A percentile compares a stretch with the other conserved stretches of the same genome.
phyloP scores from a whole-genome alignment of 805 yeast species.

The Lipomyces yamanashiensis region DNA sequence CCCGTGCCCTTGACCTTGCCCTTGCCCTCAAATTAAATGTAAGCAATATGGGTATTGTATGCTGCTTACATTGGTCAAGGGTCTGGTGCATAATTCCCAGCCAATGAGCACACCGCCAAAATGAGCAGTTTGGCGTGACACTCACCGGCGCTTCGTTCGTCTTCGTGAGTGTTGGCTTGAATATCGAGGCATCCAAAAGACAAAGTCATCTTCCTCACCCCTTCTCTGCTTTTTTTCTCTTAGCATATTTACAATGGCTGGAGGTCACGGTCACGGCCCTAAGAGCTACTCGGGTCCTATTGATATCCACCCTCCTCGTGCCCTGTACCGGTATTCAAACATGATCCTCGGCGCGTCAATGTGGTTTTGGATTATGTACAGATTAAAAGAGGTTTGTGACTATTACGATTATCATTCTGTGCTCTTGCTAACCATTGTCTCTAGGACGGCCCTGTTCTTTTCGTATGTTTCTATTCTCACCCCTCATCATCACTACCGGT shows the following conservation, averaged over 20 bases:
- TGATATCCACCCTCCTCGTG: slow-evolving; percentile 63
- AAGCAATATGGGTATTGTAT: background rate
- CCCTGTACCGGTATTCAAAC: slow-evolving; percentile 60
- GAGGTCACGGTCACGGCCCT: slow-evolving; percentile 38
- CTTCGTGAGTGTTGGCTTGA: too few species aligned
- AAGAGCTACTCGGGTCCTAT: slow-evolving; percentile 61
- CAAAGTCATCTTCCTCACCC: background rate
- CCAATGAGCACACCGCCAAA: slow-evolving; percentile 12
- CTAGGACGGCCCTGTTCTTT: slow-evolving; percentile 48
- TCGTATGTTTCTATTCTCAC: slow-evolving; percentile 42
- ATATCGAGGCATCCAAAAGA: background rate
- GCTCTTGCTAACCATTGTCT: background rate
- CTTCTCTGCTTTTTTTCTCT: background rate
- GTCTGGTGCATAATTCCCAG: background rate
- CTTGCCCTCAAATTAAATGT: too few species aligned
- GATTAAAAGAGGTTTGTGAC: slow-evolving; percentile 50
- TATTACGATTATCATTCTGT: background rate
- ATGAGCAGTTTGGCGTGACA: too few species aligned
- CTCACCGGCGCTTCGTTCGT: too few species aligned
- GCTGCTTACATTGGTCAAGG: background rate
- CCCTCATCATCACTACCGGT: too few species aligned
- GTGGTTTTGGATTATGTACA: slow-evolving; percentile 88
- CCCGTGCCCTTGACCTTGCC: slow-evolving; percentile 7
- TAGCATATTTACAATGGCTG: slow-evolving; percentile 28
- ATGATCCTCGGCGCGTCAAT: slow-evolving; percentile 78